These are phyloP conservation scores for Liriodendron chinense DNA, from an alignment of 164 flowering plant species.

Conservation along the genomic window DNA sequence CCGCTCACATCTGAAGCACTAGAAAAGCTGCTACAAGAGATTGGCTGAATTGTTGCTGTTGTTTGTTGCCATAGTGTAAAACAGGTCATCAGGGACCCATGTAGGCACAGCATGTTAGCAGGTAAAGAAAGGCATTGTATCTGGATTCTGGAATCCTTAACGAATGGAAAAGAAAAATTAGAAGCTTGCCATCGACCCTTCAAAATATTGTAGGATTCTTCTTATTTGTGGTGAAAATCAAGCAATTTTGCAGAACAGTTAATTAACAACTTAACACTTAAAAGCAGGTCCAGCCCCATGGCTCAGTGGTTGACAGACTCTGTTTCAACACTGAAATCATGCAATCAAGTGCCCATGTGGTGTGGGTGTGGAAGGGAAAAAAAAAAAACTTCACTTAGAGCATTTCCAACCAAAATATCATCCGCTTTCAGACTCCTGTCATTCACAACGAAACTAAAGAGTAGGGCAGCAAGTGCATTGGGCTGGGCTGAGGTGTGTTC, in stretches of 20 bases:
- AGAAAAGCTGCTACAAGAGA: conserved; percentile 58
- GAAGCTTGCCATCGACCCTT: neutral
- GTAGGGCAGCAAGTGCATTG: no score
- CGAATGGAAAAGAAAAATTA: neutral
- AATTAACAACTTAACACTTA: no score
- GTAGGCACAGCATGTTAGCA: neutral
- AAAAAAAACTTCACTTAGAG: no score
- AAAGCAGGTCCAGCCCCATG: no score
- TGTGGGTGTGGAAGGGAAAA: no score
- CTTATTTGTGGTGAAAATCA: neutral
- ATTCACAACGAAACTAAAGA: no score
- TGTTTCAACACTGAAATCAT: no score
- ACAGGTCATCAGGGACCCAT: neutral
- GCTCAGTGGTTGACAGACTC: no score
- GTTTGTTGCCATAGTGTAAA: neutral
- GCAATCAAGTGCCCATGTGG: no score
- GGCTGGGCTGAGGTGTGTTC: no score
- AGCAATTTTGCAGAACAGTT: neutral
- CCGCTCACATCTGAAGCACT: conserved; percentile 80
- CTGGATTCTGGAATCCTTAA: neutral
- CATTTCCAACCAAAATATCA: no score
- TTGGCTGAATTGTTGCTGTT: conserved; percentile 17
- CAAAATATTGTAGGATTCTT: neutral
- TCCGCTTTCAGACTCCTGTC: no score
- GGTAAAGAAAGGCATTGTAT: neutral